Base-by-base conservation (phyloP, 805 yeast species). In the Candida namnaoensis region DNA sequence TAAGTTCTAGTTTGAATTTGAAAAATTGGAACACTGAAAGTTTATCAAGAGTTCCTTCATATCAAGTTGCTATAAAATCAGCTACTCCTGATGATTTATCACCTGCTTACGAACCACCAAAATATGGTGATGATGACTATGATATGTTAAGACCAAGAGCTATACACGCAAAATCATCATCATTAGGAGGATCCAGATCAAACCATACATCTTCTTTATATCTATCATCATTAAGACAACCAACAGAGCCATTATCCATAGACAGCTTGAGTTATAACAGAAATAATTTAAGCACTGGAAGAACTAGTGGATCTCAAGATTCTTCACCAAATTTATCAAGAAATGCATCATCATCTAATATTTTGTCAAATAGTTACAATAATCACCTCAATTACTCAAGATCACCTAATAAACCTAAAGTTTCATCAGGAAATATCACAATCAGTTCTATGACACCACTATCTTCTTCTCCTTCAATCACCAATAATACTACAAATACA, bases 41-140 rank as follows among this genome's bases (percentile, higher is more conserved):
- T 3, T 49, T 87, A 47, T 78, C 83, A 19, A 66, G 77, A 38
- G 96, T 91, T 7, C 98, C 98, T 0, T 79, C 95, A 0, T 91
- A 91, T 60, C 73, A 72, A 7, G 80, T 84, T 30, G 97, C 98
- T 0, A 61, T 88, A 58, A 75, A 74, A 51, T 60, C 75, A 3
- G 79, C 71, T 37, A 64, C 62, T 6, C 61, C 70, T 10, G 72
- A 66, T 19, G 77, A 74, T 40, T 61, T 82, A 25, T 80, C 96
- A 2, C 97, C 97, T 1, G 72, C 74, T 2, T 88, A 88, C 58
- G 50, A 45, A 14, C 56, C 53, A 14, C 47, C 52, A 23, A 26
- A 33, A 5, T 34, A 37, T 37, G 55, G 48, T 6, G 39, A 37
- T 24, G 57, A 53, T 34, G 35, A 41, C 8, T 48, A 46, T 26